Conservation (phyloP, 1,284 basidiomycete species). For the Malassezia nana region DNA sequence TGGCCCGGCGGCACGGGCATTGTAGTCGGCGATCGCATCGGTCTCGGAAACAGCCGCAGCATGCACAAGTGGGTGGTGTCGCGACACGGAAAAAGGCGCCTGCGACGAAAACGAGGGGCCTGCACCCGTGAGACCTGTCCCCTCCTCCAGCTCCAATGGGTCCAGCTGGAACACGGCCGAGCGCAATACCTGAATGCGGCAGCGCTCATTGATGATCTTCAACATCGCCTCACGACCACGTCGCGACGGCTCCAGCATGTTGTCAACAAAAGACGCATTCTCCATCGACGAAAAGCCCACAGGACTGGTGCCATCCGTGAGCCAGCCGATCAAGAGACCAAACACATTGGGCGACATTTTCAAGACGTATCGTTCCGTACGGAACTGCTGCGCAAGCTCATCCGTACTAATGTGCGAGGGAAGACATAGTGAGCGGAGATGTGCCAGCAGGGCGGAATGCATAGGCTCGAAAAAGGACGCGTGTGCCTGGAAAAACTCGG, state of each 20-base stretch:
- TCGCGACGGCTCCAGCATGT: slow-evolving; percentile 29
- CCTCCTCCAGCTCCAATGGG: slow-evolving; percentile 37
- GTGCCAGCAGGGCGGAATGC: slow-evolving; percentile 66
- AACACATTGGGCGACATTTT: slow-evolving; percentile 86
- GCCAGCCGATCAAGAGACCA: slow-evolving; percentile 83
- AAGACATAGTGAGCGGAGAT: slow-evolving; percentile 70
- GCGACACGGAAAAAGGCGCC: neutral
- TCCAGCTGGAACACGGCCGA: slow-evolving; percentile 39
- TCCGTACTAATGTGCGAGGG: slow-evolving; percentile 71
- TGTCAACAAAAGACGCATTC: slow-evolving; percentile 65
- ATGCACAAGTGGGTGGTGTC: slow-evolving; percentile 20
- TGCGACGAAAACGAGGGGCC: slow-evolving; percentile 28
- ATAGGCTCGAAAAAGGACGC: slow-evolving; percentile 60
- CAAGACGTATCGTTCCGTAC: slow-evolving; percentile 80
- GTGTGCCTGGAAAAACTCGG: slow-evolving; percentile 66
- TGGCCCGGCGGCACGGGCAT: slow-evolving; percentile 38
- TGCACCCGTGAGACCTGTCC: slow-evolving; percentile 43
- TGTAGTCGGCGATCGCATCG: slow-evolving; percentile 42
- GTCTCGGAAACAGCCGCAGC: slow-evolving; percentile 31
- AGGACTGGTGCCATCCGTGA: slow-evolving; percentile 83
- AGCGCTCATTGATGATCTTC: slow-evolving; percentile 83
- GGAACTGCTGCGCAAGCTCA: slow-evolving; percentile 70
- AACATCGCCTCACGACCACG: slow-evolving; percentile 66
- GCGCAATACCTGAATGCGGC: slow-evolving; percentile 62
- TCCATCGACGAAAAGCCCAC: slow-evolving; percentile 63